Percentiles rank a stretch among this genome's conserved stretches.
Evolutionary conservation across 768 basidiomycete species (phyloP).

Genomic region (Psilocybe sp.): DNA sequence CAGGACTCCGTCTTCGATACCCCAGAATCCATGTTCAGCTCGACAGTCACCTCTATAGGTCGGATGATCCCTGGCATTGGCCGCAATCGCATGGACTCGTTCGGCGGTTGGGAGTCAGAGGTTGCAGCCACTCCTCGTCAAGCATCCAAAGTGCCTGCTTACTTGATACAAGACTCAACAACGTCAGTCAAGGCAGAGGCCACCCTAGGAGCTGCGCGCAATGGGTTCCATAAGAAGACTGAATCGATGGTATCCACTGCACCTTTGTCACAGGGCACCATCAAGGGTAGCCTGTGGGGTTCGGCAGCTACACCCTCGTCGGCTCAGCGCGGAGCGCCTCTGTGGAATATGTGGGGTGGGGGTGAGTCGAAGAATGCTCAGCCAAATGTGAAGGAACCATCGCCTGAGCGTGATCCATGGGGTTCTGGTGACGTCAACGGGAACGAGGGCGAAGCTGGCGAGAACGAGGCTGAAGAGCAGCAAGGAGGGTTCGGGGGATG

Average conservation of each 20-base stretch:
- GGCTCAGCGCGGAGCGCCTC: no score
- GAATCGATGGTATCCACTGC: neutral
- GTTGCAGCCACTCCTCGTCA: slow-evolving; percentile 20
- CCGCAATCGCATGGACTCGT: neutral
- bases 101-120: slow-evolving; percentile 6
- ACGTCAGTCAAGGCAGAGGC: slow-evolving; percentile 2
- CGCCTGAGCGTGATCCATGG: no score
- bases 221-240: slow-evolving; percentile 1
- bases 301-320: no score
- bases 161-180: slow-evolving; percentile 11
- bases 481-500: slow-evolving; percentile 3
- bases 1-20: neutral
- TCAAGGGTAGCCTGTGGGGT: no score
- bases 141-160: slow-evolving; percentile 20
- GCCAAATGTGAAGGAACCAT: no score
- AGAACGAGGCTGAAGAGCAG: neutral
- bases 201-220: slow-evolving; percentile 1
- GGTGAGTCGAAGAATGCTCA: no score
- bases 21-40: neutral
- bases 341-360: no score
- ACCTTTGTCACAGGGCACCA: no score
- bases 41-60: neutral
- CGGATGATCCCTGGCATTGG: neutral
- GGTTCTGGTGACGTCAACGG: slow-evolving; percentile 4
- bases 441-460: slow-evolving; percentile 1